Conservation (phyloP, 495 filamentous ascomycete genomes). For the Rusavskia elegans region DNA sequence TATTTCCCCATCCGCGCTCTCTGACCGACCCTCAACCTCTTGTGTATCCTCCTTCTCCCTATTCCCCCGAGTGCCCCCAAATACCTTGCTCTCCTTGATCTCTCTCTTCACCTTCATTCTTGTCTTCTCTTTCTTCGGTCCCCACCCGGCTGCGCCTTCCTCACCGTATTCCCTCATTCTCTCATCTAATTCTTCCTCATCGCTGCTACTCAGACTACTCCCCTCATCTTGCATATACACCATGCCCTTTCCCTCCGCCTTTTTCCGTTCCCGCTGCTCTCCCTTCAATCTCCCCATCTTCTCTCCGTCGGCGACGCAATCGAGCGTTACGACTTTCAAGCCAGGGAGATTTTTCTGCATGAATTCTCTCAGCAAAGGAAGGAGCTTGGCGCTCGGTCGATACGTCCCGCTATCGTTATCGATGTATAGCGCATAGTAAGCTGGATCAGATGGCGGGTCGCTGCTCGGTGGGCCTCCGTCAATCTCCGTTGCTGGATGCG, state of each 20-base stretch:
- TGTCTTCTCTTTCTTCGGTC: slow-evolving; percentile 7
- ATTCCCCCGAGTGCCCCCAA: slow-evolving; percentile 3
- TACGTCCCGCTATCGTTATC: slow-evolving; percentile 95
- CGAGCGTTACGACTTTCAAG: slow-evolving; percentile 49
- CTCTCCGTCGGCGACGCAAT: slow-evolving; percentile 49
- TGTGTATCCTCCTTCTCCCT: not conserved
- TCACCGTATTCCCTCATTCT: slow-evolving; percentile 22
- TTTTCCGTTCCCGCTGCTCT: slow-evolving; percentile 46
- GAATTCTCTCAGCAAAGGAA: slow-evolving; percentile 55
- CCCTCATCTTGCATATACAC: slow-evolving; percentile 50
- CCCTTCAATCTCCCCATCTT: slow-evolving; percentile 43
- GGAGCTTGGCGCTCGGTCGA: slow-evolving; percentile 57
- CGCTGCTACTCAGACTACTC: slow-evolving; percentile 49
- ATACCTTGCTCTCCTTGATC: slow-evolving; percentile 4
- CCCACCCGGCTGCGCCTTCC: slow-evolving; percentile 24
- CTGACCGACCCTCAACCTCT: not conserved
- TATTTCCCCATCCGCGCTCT: slow-evolving; percentile 1
- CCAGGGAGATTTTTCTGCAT: slow-evolving; percentile 57
- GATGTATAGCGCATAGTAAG: slow-evolving; percentile 72
- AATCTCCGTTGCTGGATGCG: slow-evolving; percentile 24
- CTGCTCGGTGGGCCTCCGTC: slow-evolving; percentile 18
- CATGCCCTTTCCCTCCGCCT: slow-evolving; percentile 47
- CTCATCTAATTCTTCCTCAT: slow-evolving; percentile 56
- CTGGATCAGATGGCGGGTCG: slow-evolving; percentile 36
- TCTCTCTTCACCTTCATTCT: slow-evolving; percentile 5